Percentiles rank a stretch among this genome's conserved stretches.
phyloP scores from a whole-genome alignment of 495 filamentous ascomycete genomes.

The Trypethelium eluteriae region DNA sequence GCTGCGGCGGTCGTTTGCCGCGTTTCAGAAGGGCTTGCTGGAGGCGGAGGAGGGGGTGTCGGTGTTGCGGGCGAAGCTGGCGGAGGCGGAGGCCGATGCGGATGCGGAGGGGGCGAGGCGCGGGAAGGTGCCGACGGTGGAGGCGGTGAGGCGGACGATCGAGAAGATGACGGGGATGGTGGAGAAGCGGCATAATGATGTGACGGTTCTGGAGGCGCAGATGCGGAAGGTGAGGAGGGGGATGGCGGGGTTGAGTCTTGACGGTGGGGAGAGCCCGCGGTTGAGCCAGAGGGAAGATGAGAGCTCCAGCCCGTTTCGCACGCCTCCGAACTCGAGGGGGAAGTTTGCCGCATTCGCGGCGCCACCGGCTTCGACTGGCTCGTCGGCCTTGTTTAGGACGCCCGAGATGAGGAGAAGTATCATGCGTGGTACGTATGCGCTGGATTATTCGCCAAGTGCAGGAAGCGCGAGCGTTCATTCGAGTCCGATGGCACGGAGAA shows the following conservation, averaged over 20 bases:
- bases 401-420: conserved; percentile 24
- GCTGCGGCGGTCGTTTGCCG: conserved; percentile 59
- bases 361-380: conserved; percentile 16
- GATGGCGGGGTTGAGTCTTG: conserved; percentile 34
- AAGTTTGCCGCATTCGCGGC: conserved; percentile 34
- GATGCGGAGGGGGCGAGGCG: too few relatives aligned
- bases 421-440: conserved; percentile 24
- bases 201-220: conserved; percentile 80
- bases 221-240: conserved; percentile 59
- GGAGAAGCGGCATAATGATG: conserved; percentile 75
- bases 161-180: conserved; percentile 86
- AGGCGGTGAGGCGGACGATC: conserved; percentile 85
- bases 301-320: conserved; percentile 54
- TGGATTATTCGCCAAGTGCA: conserved; percentile 34
- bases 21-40: conserved; percentile 62
- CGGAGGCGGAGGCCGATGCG: not conserved
- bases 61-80: conserved; percentile 68
- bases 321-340: conserved; percentile 43
- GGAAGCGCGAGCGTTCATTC: conserved; percentile 25
- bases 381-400: conserved; percentile 14
- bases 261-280: not conserved
- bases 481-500: conserved; percentile 25
- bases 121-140: conserved; percentile 65
- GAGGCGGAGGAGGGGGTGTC: conserved; percentile 76
- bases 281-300: conserved; percentile 17